A percentile compares a stretch with the other conserved stretches of the same genome.
phyloP scores from a whole-genome alignment of 306 rosid genomes.

The Benincasa hispida region DNA sequence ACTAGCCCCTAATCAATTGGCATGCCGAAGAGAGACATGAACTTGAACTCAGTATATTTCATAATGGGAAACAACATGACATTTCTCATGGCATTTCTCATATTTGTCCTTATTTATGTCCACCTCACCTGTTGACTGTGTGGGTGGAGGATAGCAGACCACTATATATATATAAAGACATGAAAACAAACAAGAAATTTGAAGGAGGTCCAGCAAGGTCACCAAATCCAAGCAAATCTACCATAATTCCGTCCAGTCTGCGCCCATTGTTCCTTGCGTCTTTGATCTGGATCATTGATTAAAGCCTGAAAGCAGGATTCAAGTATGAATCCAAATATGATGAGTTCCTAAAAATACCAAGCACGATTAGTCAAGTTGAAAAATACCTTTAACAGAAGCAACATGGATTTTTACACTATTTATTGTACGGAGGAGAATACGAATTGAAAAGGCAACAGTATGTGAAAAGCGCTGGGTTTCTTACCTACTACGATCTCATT shows the following conservation, averaged over 20 bases:
- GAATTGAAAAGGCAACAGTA: no score
- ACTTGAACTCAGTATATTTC: not conserved
- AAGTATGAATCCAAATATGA: conserved; percentile 66
- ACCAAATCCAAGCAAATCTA: conserved; percentile 80
- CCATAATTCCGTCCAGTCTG: conserved; percentile 71
- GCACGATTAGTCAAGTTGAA: not conserved
- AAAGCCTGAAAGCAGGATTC: conserved; percentile 99
- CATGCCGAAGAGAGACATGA: not conserved
- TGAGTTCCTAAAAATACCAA: conserved; percentile 47
- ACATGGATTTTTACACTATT: no score
- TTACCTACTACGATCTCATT: conserved; percentile 35
- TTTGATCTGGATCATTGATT: conserved; percentile 95
- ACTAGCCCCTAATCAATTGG: not conserved
- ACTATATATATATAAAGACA: not conserved
- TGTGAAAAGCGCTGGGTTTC: no score
- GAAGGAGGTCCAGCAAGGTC: conserved; percentile 65
- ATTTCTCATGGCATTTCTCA: no score
- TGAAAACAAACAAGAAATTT: conserved; percentile 10
- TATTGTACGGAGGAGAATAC: no score
- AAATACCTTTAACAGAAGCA: not conserved
- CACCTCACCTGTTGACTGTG: not conserved
- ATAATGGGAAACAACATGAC: not conserved
- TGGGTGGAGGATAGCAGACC: not conserved
- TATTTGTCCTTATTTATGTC: not conserved
- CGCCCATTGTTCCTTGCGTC: conserved; percentile 95